These are phyloP conservation scores for Zoysia pacifica DNA, from an alignment of 176 grass and related monocot species.

Conservation along the genomic window DNA sequence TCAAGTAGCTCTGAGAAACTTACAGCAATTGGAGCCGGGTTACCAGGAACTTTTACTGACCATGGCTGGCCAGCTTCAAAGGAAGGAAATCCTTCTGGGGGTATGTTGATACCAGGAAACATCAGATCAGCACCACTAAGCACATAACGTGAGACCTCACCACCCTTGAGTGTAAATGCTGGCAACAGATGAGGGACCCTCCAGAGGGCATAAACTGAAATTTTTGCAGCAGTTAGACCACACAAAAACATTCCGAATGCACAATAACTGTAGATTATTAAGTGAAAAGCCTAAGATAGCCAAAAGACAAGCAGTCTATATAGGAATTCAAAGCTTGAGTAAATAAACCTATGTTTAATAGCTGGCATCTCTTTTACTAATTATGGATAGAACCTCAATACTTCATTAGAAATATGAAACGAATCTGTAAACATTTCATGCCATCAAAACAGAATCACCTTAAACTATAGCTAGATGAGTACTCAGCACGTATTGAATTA, in stretches of 20 bases:
- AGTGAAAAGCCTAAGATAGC: slow-evolving; percentile 1
- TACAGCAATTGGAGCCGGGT: slow-evolving; percentile 90
- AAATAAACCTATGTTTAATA: slow-evolving; percentile 13
- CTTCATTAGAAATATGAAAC: background rate
- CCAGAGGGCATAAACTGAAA: slow-evolving; percentile 96
- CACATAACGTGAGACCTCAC: slow-evolving; percentile 79
- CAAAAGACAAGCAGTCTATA: background rate
- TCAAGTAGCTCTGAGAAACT: slow-evolving; percentile 40
- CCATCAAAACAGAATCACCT: background rate
- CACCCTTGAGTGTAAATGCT: slow-evolving; percentile 86
- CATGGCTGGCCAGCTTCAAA: slow-evolving; percentile 86
- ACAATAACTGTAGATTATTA: slow-evolving; percentile 1
- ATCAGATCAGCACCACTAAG: slow-evolving; percentile 95
- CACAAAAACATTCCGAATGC: slow-evolving; percentile 21
- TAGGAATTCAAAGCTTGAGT: slow-evolving; percentile 13
- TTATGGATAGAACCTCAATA: background rate
- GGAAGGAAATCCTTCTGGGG: slow-evolving; percentile 74
- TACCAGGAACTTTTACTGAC: slow-evolving; percentile 89
- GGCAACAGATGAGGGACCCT: slow-evolving; percentile 78
- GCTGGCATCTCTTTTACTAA: background rate
- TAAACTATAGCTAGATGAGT: slow-evolving; percentile 7
- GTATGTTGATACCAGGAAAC: slow-evolving; percentile 88
- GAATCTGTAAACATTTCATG: slow-evolving; percentile 3
- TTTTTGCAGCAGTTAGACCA: slow-evolving; percentile 32
- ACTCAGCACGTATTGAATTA: background rate